A percentile compares a stretch with the other conserved stretches of the same genome.
phyloP scores from a whole-genome alignment of 495 filamentous ascomycete species.

The Stereocaulon alpinum region DNA sequence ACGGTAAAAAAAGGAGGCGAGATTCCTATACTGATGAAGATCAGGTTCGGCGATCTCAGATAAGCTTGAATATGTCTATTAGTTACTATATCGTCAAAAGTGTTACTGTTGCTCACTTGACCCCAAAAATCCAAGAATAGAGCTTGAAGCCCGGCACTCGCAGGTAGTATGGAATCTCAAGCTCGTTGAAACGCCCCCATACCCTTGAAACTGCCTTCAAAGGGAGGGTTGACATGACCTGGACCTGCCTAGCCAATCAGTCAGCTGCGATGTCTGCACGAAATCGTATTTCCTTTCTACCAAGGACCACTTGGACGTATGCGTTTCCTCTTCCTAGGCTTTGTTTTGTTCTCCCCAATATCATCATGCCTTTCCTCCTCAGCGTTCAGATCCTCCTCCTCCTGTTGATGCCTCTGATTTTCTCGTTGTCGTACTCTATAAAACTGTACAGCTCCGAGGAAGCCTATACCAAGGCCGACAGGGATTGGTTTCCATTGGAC shows the following conservation, averaged over 20 bases:
- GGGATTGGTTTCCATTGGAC: slow-evolving; percentile 96
- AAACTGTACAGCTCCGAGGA: slow-evolving; percentile 75
- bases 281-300: slow-evolving; percentile 34
- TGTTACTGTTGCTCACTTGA: slow-evolving; percentile 48
- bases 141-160: slow-evolving; percentile 91
- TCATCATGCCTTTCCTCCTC: background rate
- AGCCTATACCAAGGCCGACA: slow-evolving; percentile 75
- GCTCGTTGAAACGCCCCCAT: slow-evolving; percentile 94
- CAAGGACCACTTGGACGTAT: slow-evolving; percentile 83
- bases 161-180: slow-evolving; percentile 80
- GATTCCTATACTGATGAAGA: slow-evolving; percentile 79
- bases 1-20: slow-evolving; percentile 96
- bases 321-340: slow-evolving; percentile 54
- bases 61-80: slow-evolving; percentile 37
- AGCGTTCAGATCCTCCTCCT: slow-evolving; percentile 37
- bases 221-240: slow-evolving; percentile 91
- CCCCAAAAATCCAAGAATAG: slow-evolving; percentile 86
- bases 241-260: slow-evolving; percentile 58
- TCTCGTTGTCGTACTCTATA: slow-evolving; percentile 60
- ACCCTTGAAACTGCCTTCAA: slow-evolving; percentile 85
- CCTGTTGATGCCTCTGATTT: slow-evolving; percentile 35
- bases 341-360: slow-evolving; percentile 25
- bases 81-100: background rate
- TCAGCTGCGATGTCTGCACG: background rate
- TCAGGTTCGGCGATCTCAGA: slow-evolving; percentile 80